These are phyloP conservation scores for Exophiala oligosperma DNA, from an alignment of 2,329 filamentous ascomycete genomes.

Conservation along the genomic window DNA sequence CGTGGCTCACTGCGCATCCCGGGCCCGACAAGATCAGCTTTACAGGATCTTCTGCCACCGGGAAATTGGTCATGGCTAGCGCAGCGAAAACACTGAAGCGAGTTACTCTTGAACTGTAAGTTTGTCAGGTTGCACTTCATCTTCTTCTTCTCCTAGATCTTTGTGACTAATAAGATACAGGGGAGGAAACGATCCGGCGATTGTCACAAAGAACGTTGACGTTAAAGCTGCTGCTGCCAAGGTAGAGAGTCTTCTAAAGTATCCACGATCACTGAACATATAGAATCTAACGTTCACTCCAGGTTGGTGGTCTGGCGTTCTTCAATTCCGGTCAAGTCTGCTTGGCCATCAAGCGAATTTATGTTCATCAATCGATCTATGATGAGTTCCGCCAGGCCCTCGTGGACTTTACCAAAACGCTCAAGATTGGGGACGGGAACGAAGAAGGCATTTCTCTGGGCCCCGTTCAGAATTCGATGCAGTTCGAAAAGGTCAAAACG, in stretches of 20 bases:
- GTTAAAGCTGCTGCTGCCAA: slow-evolving; percentile 51
- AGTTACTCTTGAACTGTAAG: slow-evolving; percentile 59
- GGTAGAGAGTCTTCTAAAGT: slow-evolving; percentile 15
- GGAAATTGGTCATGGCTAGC: slow-evolving; percentile 62
- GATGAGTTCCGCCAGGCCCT: slow-evolving; percentile 49
- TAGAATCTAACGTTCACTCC: too few relatives aligned
- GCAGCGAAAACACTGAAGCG: slow-evolving; percentile 60
- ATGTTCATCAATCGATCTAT: slow-evolving; percentile 59
- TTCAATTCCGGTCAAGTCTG: slow-evolving; percentile 61
- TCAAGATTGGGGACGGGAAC: slow-evolving; percentile 36
- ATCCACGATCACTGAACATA: too few relatives aligned
- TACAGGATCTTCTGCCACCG: slow-evolving; percentile 61
- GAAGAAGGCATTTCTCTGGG: slow-evolving; percentile 54
- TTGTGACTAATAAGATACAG: slow-evolving; percentile 15
- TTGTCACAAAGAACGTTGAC: slow-evolving; percentile 60
- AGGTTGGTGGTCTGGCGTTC: slow-evolving; percentile 44
- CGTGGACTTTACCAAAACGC: slow-evolving; percentile 40
- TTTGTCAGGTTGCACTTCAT: too few relatives aligned
- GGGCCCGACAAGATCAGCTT: slow-evolving; percentile 64
- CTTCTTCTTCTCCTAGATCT: too few relatives aligned
- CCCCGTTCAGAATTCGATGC: slow-evolving; percentile 66
- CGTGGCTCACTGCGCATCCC: slow-evolving; percentile 58
- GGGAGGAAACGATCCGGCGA: slow-evolving; percentile 63
- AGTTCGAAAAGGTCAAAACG: slow-evolving; percentile 61
- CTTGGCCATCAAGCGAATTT: slow-evolving; percentile 56